Evolutionary conservation across 805 yeast species (phyloP), one percentile per base, ranked within the genome.

Genomic region (Teunomyces funiuensis): DNA sequence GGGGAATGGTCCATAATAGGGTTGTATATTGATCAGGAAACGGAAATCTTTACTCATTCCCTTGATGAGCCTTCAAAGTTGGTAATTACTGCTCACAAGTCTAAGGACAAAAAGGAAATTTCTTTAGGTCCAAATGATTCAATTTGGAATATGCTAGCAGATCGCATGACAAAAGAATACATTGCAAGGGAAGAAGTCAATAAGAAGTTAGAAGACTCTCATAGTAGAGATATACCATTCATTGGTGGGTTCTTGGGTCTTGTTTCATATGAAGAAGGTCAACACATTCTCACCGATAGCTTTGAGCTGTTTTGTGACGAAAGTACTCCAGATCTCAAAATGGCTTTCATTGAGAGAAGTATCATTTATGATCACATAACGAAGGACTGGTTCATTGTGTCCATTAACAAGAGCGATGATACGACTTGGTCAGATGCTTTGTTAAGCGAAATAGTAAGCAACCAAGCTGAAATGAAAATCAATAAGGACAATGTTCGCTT

Each of bases 1-100:
- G 97, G 98, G 0, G 74, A 80, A 44, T 88, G 95, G 91, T 81
- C 96, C 0, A 81, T 93, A 4, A 77, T 93, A 41, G 97, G 96
- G 0, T 50, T 88, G 1, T 90, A 90, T 0, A 65, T 69, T 4
- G 39, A 22, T 1, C 60, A 56, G 8, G 53, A 62, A 25, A 69
- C 81, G 20, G 70, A 70, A 14, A 74, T 79, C 2, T 67, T 83
- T 9, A 74, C 84, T 2, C 88, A 85, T 54, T 84, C 87, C 0
- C 72, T 82, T 0, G 81, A 80, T 44, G 52, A 51, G 6, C 52
- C 56, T 0, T 20, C 53, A 2, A 33, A 18, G 1, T 60, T 73
- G 2, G 27, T 28, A 2, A 7, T 63, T 1, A 60, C 64, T 20
- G 56, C 51, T 15, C 71, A 68, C 64, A 54, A 46, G 22, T 41